A percentile compares a stretch with the other conserved stretches of the same genome.
Conservation (phyloP, 768 basidiomycete genomes). For the Cubamyces lactineus region DNA sequence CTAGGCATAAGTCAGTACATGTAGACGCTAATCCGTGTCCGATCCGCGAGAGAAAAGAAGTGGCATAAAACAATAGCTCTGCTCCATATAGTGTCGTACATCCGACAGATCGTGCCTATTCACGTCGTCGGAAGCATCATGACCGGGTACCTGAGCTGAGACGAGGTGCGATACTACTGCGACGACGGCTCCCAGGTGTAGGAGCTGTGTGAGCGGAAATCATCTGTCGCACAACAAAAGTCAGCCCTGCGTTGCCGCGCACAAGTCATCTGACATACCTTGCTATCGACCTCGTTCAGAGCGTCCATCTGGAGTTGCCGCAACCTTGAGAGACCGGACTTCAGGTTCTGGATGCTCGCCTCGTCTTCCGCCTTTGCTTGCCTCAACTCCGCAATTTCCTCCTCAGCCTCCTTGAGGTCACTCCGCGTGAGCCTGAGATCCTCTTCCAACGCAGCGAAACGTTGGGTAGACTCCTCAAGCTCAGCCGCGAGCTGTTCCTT, state of each 20-base stretch:
- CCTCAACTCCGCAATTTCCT: slow-evolving; percentile 38
- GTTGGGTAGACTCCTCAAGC: neutral
- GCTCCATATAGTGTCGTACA: slow-evolving; percentile 1
- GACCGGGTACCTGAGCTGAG: neutral
- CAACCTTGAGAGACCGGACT: slow-evolving; percentile 36
- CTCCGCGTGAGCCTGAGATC: slow-evolving; percentile 10
- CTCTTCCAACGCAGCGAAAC: slow-evolving; percentile 3
- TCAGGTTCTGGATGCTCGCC: slow-evolving; percentile 40
- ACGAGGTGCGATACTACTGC: slow-evolving; percentile 17
- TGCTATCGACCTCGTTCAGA: slow-evolving; percentile 40
- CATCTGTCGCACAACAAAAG: slow-evolving; percentile 27
- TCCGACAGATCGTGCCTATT: slow-evolving; percentile 1
- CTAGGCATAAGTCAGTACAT: slow-evolving; percentile 14
- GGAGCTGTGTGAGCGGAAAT: slow-evolving; percentile 36
- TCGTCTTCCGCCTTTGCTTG: slow-evolving; percentile 40
- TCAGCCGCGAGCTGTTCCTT: slow-evolving; percentile 1
- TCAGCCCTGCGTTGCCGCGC: slow-evolving; percentile 12
- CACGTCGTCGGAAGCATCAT: neutral
- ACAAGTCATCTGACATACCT: slow-evolving; percentile 36
- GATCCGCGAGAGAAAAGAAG: slow-evolving; percentile 9
- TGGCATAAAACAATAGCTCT: slow-evolving; percentile 3
- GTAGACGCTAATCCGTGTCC: neutral
- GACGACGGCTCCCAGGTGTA: slow-evolving; percentile 25
- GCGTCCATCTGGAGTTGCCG: slow-evolving; percentile 40
- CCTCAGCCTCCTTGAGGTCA: slow-evolving; percentile 35